phyloP scores from a whole-genome alignment of 2,329 filamentous ascomycete genomes.

The Passalora sequoiae region DNA sequence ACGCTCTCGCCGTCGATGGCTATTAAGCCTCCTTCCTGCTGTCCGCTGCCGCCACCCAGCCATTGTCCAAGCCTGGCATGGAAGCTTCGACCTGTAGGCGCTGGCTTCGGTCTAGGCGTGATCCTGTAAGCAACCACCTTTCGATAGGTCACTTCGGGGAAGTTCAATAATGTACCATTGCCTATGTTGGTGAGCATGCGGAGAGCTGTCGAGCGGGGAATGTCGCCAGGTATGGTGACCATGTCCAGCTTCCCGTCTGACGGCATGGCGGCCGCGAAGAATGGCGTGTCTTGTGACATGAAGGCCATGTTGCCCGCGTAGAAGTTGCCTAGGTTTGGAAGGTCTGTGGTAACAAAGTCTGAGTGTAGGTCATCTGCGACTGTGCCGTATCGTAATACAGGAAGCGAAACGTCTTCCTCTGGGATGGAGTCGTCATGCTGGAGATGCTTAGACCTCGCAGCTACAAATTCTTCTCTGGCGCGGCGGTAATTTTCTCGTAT shows the following conservation, averaged over 20 bases:
- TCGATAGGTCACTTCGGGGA: slow-evolving; percentile 68
- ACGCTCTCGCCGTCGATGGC: slow-evolving; percentile 89
- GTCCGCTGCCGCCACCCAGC: slow-evolving; percentile 28
- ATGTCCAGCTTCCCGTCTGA: slow-evolving; percentile 84
- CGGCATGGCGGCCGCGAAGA: slow-evolving; percentile 78
- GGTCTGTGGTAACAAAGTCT: slow-evolving; percentile 68
- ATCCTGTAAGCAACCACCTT: slow-evolving; percentile 88
- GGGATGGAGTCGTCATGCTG: slow-evolving; percentile 19
- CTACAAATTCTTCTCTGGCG: slow-evolving; percentile 25
- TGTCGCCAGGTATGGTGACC: slow-evolving; percentile 70
- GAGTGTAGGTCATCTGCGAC: slow-evolving; percentile 69
- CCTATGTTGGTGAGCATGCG: slow-evolving; percentile 68
- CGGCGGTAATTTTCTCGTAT: slow-evolving; percentile 68
- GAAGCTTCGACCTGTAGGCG: slow-evolving; percentile 11
- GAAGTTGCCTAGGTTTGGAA: slow-evolving; percentile 81
- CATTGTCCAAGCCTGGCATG: slow-evolving; percentile 25
- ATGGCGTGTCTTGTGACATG: slow-evolving; percentile 80
- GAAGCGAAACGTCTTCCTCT: slow-evolving; percentile 45
- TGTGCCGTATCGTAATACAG: slow-evolving; percentile 70
- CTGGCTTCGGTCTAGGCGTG: slow-evolving; percentile 49
- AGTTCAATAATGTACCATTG: slow-evolving; percentile 71
- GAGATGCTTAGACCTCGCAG: slow-evolving; percentile 24
- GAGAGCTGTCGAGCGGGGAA: slow-evolving; percentile 61
- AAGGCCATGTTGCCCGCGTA: slow-evolving; percentile 93
- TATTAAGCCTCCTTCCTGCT: slow-evolving; percentile 72